Evolutionary conservation across 176 grass and related monocot species (phyloP).

Genomic region (Phragmites australis): DNA sequence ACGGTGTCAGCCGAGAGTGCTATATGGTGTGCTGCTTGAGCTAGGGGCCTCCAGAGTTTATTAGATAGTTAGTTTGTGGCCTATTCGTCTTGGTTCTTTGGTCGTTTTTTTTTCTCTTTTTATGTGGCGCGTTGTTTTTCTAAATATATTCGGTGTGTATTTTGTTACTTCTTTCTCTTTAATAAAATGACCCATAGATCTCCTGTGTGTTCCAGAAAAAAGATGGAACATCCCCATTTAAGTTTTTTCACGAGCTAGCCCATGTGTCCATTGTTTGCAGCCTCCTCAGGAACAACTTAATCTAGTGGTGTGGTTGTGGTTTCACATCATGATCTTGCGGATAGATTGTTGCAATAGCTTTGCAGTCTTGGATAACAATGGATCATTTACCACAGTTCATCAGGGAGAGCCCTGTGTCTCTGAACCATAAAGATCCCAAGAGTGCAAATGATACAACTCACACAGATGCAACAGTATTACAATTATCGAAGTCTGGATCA

Average conservation of each 20-base stretch:
- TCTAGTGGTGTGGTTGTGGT: neutral
- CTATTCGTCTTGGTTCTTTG: too few species aligned
- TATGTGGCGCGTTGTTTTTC: too few species aligned
- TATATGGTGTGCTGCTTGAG: too few species aligned
- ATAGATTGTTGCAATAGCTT: slow-evolving; percentile 9
- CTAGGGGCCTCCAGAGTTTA: too few species aligned
- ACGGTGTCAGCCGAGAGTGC: too few species aligned
- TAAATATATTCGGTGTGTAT: too few species aligned
- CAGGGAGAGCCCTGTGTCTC: neutral
- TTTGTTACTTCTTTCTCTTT: too few species aligned
- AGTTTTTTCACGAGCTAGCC: neutral
- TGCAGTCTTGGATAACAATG: neutral
- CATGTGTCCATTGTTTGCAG: neutral
- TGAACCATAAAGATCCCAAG: neutral
- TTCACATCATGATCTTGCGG: neutral
- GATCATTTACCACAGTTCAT: neutral
- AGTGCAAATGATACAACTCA: neutral
- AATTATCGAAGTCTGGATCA: neutral
- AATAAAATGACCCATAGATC: too few species aligned
- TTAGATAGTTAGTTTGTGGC: too few species aligned
- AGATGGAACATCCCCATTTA: neutral
- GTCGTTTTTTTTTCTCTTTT: too few species aligned
- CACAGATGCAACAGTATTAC: slow-evolving; percentile 1
- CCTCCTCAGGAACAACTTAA: neutral
- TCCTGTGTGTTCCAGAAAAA: too few species aligned